These are phyloP conservation scores for Cercospora sp. DNA, from an alignment of 2,329 filamentous ascomycete genomes.

Conservation along the genomic window DNA sequence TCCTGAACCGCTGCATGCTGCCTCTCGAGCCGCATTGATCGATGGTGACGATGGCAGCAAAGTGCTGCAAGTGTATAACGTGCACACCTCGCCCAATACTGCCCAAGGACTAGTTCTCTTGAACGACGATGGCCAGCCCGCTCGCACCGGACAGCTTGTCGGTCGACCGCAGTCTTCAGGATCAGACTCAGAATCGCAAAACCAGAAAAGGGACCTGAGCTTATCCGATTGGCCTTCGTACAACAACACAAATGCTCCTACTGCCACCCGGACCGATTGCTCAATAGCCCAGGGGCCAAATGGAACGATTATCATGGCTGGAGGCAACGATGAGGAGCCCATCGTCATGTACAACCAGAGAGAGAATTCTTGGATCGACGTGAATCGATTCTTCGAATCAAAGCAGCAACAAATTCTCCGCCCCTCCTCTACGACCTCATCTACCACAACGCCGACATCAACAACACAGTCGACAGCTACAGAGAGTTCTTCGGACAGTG, in stretches of 20 bases:
- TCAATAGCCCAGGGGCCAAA: constrained; percentile 67
- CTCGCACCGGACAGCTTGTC: constrained; percentile 52
- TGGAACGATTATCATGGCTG: constrained; percentile 74
- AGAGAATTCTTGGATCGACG: constrained; percentile 76
- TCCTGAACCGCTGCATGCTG: constrained; percentile 43
- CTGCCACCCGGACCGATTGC: constrained; percentile 63
- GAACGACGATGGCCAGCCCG: constrained; percentile 57
- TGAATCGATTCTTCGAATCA: constrained; percentile 61
- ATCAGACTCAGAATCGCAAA: constrained; percentile 36
- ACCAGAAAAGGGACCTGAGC: constrained; percentile 56
- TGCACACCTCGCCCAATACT: constrained; percentile 69
- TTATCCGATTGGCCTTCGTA: constrained; percentile 72
- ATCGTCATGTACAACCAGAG: constrained; percentile 75
- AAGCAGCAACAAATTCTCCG: constrained; percentile 41
- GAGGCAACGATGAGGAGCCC: constrained; percentile 66
- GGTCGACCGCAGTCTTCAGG: constrained; percentile 33
- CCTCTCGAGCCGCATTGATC: constrained; percentile 59
- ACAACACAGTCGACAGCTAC: constrained; percentile 40
- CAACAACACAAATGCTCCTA: constrained; percentile 71
- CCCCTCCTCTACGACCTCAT: constrained; percentile 33
- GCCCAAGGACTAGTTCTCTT: constrained; percentile 70
- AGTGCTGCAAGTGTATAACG: constrained; percentile 75
- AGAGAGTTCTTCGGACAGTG: constrained; percentile 35
- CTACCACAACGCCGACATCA: constrained; percentile 41
- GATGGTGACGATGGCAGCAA: constrained; percentile 74